These are phyloP conservation scores for Chamaenerion angustifolium DNA, from an alignment of 345 rosid genomes.

Conservation along the genomic window DNA sequence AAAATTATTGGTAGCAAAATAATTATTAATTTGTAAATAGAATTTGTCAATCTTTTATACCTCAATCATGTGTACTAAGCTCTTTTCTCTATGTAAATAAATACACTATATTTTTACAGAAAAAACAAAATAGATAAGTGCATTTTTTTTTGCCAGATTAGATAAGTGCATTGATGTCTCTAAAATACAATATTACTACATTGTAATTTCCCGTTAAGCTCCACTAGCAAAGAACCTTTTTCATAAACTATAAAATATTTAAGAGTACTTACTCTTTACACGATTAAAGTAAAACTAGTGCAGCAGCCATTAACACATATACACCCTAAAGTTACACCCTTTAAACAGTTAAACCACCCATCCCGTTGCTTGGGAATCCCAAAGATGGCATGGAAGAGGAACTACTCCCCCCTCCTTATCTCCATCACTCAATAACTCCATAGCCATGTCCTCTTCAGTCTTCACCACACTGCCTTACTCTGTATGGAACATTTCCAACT, in stretches of 20 bases:
- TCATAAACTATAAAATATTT: too few species aligned
- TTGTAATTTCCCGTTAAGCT: too few species aligned
- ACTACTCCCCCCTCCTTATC: constrained; percentile 13
- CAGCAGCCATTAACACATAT: constrained; percentile 6
- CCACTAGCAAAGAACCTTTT: not conserved
- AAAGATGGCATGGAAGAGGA: constrained; percentile 17
- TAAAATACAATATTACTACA: too few species aligned
- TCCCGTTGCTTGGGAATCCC: constrained; percentile 27
- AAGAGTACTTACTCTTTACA: not conserved
- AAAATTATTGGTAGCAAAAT: too few species aligned
- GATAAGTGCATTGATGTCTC: not conserved
- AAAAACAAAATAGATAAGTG: too few species aligned
- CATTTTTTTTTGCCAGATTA: too few species aligned
- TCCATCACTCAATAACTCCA: constrained; percentile 12
- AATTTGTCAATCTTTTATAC: too few species aligned
- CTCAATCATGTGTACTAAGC: too few species aligned
- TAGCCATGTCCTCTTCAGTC: constrained; percentile 13
- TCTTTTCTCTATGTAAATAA: too few species aligned
- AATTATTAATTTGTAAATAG: too few species aligned
- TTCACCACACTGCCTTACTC: constrained; percentile 52
- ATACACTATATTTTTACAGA: not conserved
- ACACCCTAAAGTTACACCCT: constrained; percentile 9
- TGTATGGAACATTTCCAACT: constrained; percentile 35
- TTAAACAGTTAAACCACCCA: constrained; percentile 14
- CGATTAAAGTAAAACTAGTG: constrained; percentile 10